Conservation (phyloP, 768 basidiomycete species). For the Tremella yokohamensis region DNA sequence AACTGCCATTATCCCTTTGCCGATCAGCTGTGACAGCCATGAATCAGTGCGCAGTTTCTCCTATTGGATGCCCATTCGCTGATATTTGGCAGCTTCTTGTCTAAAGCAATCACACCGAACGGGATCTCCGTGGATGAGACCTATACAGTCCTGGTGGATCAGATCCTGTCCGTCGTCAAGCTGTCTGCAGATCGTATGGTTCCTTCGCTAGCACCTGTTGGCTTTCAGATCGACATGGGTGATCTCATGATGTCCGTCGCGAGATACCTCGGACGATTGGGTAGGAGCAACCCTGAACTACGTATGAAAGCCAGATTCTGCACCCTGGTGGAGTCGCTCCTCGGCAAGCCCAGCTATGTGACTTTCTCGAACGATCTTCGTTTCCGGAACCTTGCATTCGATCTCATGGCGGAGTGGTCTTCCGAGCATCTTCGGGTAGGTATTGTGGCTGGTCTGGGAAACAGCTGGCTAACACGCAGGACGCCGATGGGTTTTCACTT, state of each 20-base stretch:
- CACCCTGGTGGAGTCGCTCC: conserved; percentile 64
- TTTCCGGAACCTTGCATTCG: conserved; percentile 68
- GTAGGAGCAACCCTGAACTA: conserved; percentile 56
- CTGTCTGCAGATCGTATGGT: conserved; percentile 71
- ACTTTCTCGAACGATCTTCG: conserved; percentile 62
- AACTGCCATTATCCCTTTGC: conserved; percentile 70
- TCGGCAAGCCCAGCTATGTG: conserved; percentile 62
- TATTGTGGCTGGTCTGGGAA: conserved; percentile 23
- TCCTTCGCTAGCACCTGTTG: conserved; percentile 59
- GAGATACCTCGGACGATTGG: conserved; percentile 63
- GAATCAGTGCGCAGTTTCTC: conserved; percentile 61
- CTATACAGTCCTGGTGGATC: conserved; percentile 37
- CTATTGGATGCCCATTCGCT: conserved; percentile 13
- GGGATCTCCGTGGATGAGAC: conserved; percentile 25
- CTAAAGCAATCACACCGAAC: conserved; percentile 20
- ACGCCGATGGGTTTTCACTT: conserved; percentile 1
- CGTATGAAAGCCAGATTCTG: conserved; percentile 76
- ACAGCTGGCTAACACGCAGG: conserved; percentile 5
- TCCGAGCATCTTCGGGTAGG: conserved; percentile 57
- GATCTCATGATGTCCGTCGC: conserved; percentile 57
- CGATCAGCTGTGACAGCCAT: conserved; percentile 66
- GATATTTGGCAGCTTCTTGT: conserved; percentile 25
- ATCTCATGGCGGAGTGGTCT: conserved; percentile 77
- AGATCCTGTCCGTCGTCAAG: conserved; percentile 74
- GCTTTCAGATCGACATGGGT: conserved; percentile 55